phyloP scores from a whole-genome alignment of 1,284 basidiomycete species.

The Pisolithus thermaeus region DNA sequence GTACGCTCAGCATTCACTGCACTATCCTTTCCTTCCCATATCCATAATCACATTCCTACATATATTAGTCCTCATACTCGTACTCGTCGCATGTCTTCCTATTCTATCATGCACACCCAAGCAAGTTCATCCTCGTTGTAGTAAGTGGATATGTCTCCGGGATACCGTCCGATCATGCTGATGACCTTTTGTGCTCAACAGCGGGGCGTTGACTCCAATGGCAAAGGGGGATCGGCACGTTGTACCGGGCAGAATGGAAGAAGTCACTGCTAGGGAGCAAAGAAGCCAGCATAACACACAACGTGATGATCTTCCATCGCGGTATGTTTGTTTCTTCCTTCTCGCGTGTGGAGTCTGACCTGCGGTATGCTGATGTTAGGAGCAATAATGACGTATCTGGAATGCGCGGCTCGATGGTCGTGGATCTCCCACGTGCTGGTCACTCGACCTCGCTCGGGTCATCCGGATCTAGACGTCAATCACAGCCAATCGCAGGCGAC shows the following conservation, averaged over 20 bases:
- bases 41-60: too few species aligned
- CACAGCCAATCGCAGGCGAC: slow-evolving; percentile 13
- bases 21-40: background rate
- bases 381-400: slow-evolving; percentile 2
- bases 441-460: slow-evolving; percentile 12
- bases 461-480: slow-evolving; percentile 13
- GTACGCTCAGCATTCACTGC: slow-evolving; percentile 6
- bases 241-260: slow-evolving; percentile 13
- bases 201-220: slow-evolving; percentile 21
- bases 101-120: slow-evolving; percentile 20
- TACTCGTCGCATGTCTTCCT: background rate
- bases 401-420: slow-evolving; percentile 14
- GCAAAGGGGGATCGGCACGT: slow-evolving; percentile 20
- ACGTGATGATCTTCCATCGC: slow-evolving; percentile 31
- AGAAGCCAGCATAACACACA: slow-evolving; percentile 13
- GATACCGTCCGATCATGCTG: background rate
- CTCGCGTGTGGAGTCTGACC: slow-evolving; percentile 16
- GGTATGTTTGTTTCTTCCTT: slow-evolving; percentile 22
- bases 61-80: too few species aligned
- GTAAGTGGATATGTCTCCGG: slow-evolving; percentile 9
- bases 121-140: slow-evolving; percentile 24
- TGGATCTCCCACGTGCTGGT: slow-evolving; percentile 21
- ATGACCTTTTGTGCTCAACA: slow-evolving; percentile 9
- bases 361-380: background rate
- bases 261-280: slow-evolving; percentile 26